Base-by-base conservation (phyloP, 164 flowering plant species). In the Vitis vinifera region DNA sequence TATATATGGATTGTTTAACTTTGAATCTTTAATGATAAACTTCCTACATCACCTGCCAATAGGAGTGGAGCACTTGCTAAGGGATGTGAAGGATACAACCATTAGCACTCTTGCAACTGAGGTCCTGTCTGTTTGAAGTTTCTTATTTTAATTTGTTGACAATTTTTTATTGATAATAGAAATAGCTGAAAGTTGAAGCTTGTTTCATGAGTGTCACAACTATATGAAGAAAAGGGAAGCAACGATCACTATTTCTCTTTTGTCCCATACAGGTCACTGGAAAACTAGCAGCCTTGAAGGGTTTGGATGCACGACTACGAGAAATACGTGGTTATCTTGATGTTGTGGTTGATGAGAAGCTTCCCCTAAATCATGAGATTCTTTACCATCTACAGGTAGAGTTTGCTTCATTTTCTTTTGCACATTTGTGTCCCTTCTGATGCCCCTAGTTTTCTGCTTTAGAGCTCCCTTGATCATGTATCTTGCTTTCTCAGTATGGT, bases 51-150 rank as follows among this genome's bases (percentile, higher is more conserved):
- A 57, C 51, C 10, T 19, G 2, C 61, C 59, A 30, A 67, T 75
- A 95, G 99, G 99, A 59, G 99, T 95, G 78, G 99, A 95, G 74
- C 99, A 95, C 82, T 84, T 95, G 83, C 91, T 95, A 11, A 87
- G 99, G 69, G 99, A 95, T 85, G 99, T 95, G 72, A 93, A 95
- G 78, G 98, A 95, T 73, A 95, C 99, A 67, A 95, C 98, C 27
- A 86, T 93, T 50, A 95, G 97, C 78, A 93, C 99, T 11, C 91
- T 95, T 55, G 98, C 99, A 67, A 95, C 97, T 13, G 98, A 95
- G 92, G 99, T 91, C 48, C 49, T 8, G 3, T 68, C 15, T 19
- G 3, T 27, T n/a, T 23, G 27, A 8, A 55, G 27, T 23, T 23
- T 23, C 27, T 23, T 23, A 23, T 23, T 23, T 23, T 23, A 23